A percentile compares a stretch with the other conserved stretches of the same genome.
Evolutionary conservation across 202 grass and related monocot species (phyloP).

Genomic region (Zoysia matrella): DNA sequence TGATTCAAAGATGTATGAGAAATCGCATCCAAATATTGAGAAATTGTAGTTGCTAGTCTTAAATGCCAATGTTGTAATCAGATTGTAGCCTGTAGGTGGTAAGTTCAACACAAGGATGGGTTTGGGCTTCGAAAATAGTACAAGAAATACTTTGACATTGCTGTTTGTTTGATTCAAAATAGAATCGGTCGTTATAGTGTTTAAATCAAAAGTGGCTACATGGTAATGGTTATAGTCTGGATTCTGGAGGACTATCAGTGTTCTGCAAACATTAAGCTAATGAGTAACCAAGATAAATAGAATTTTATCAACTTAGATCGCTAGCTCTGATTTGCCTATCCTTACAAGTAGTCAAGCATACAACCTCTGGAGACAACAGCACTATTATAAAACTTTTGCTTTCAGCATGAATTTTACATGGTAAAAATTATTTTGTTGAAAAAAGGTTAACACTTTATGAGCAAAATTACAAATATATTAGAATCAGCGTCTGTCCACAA

Average conservation of each 20-base stretch:
- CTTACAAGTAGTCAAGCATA: not conserved
- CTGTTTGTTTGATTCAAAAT: conserved; percentile 23
- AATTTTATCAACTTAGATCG: not conserved
- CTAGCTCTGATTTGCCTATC: not conserved
- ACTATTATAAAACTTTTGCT: conserved; percentile 23
- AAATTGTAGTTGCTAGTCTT: not conserved
- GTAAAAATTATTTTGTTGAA: conserved; percentile 20
- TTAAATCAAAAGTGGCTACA: conserved; percentile 23
- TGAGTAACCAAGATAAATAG: not conserved
- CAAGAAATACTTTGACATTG: not conserved
- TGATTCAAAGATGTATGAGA: not conserved
- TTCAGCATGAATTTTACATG: conserved; percentile 15
- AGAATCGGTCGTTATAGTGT: not conserved
- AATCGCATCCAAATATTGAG: not conserved
- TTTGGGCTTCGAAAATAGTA: conserved; percentile 14
- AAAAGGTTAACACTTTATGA: conserved; percentile 19
- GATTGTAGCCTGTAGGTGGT: not conserved
- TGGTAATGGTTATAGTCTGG: not conserved
- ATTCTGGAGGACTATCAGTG: not conserved
- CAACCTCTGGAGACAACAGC: not conserved
- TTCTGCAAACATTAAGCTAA: conserved; percentile 3
- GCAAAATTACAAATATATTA: conserved; percentile 13
- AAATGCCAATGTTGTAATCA: conserved; percentile 12
- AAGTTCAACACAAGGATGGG: not conserved
- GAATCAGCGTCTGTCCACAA: not conserved